Evolutionary conservation across 2,329 filamentous ascomycete genomes (phyloP).

Genomic region (Botrytis pseudocinerea): DNA sequence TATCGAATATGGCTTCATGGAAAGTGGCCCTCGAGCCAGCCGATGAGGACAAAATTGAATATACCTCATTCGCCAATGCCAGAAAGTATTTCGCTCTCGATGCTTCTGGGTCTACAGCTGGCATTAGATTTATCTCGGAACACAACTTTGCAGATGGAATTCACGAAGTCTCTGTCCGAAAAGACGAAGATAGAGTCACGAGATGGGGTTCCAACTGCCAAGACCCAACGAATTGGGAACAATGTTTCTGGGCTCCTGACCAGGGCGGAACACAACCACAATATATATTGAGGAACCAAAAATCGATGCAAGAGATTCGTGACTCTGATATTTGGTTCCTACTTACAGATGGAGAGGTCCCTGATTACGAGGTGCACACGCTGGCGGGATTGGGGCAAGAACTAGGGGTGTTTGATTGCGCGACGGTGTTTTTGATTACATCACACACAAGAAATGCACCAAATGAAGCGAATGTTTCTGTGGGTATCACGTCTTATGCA

Average conservation of each 20-base stretch:
- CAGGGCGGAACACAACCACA: background rate
- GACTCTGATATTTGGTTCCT: slow-evolving; percentile 2
- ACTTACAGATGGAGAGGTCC: slow-evolving; percentile 3
- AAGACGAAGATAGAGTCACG: slow-evolving; percentile 4
- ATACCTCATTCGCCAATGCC: background rate
- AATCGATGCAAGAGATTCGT: background rate
- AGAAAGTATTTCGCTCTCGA: background rate
- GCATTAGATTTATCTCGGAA: background rate
- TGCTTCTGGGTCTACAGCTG: background rate
- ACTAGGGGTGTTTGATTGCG: background rate
- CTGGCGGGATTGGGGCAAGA: background rate
- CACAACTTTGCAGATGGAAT: background rate
- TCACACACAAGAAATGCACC: background rate
- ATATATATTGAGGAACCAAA: background rate
- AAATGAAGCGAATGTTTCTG: background rate
- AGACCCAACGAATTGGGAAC: slow-evolving; percentile 1
- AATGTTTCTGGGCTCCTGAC: background rate
- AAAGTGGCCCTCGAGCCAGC: background rate
- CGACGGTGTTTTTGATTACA: background rate
- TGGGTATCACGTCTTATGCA: background rate
- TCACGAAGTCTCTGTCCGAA: background rate
- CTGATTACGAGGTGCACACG: background rate
- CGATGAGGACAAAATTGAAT: background rate
- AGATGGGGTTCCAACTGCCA: slow-evolving; percentile 1
- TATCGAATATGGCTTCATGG: slow-evolving; percentile 6